Evolutionary conservation across 2,329 filamentous ascomycete genomes (phyloP).

Genomic region (Tothia fuscella): DNA sequence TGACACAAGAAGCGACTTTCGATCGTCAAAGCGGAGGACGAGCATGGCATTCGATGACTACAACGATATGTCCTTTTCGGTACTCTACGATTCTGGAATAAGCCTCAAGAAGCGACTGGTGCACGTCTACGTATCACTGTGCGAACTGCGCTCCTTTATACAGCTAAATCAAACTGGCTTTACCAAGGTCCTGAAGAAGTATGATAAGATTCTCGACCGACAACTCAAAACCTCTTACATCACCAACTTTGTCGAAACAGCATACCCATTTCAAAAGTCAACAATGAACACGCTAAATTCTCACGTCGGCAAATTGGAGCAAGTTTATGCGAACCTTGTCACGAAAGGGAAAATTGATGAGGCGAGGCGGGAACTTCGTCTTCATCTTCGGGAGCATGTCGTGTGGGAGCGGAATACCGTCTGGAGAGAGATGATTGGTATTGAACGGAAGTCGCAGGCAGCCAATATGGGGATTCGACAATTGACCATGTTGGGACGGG

Average conservation of each 20-base stretch:
- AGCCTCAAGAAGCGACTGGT: conserved; percentile 88
- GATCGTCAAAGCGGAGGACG: conserved; percentile 44
- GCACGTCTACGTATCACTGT: conserved; percentile 78
- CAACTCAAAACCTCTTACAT: conserved; percentile 70
- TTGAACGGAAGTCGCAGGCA: conserved; percentile 89
- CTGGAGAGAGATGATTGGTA: conserved; percentile 97
- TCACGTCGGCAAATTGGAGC: conserved; percentile 63
- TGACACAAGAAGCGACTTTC: conserved; percentile 49
- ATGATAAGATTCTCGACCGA: conserved; percentile 87
- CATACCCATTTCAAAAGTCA: conserved; percentile 67
- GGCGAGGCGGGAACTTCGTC: conserved; percentile 73
- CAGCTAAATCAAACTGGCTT: conserved; percentile 97
- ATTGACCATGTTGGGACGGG: conserved; percentile 67
- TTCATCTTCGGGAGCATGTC: conserved; percentile 89
- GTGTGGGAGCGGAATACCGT: conserved; percentile 99
- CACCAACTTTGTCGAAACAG: conserved; percentile 57
- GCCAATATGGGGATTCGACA: conserved; percentile 72
- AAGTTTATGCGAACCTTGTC: conserved; percentile 68
- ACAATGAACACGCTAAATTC: conserved; percentile 61
- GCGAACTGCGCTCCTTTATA: conserved; percentile 89
- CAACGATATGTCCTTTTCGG: conserved; percentile 61
- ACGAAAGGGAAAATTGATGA: conserved; percentile 66
- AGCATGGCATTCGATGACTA: conserved; percentile 66
- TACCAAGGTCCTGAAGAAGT: conserved; percentile 93
- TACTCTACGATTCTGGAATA: conserved; percentile 58